Evolutionary conservation across 306 rosid genomes (phyloP).

Genomic region (Chamaecrista fasciculata): DNA sequence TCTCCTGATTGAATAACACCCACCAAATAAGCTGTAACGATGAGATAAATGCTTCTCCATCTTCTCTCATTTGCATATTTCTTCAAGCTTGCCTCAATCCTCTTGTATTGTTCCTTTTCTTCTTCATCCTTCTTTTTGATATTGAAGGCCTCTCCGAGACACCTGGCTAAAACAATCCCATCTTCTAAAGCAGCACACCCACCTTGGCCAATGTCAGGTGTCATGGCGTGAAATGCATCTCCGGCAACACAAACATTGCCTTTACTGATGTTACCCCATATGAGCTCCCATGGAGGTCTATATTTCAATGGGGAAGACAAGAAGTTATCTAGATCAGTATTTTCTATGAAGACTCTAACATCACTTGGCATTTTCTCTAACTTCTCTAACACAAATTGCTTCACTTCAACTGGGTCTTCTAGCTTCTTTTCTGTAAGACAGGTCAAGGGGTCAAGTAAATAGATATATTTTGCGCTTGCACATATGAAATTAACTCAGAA

Average conservation of each 20-base stretch:
- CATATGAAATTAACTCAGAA: background rate
- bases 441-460: background rate
- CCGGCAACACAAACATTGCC: constrained; percentile 67
- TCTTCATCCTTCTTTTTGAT: background rate
- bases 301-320: constrained; percentile 40
- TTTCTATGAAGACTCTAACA: constrained; percentile 38
- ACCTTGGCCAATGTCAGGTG: constrained; percentile 68
- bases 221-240: constrained; percentile 75
- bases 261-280: constrained; percentile 59
- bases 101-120: constrained; percentile 33
- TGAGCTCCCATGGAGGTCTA: constrained; percentile 61
- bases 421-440: constrained; percentile 41
- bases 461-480: background rate
- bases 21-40: constrained; percentile 38
- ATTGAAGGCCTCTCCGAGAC: constrained; percentile 49
- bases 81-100: constrained; percentile 50
- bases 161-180: constrained; percentile 60
- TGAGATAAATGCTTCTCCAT: constrained; percentile 66
- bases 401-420: constrained; percentile 40
- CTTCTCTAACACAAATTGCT: constrained; percentile 48
- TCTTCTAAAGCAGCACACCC: constrained; percentile 65
- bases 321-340: constrained; percentile 37
- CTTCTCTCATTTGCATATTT: constrained; percentile 58
- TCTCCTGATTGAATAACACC: constrained; percentile 44
- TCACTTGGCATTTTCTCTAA: constrained; percentile 47